Evolutionary conservation across 2,329 filamentous ascomycete species (phyloP), one percentile per base, ranked within the genome.

Genomic region (Penicillium sp.): DNA sequence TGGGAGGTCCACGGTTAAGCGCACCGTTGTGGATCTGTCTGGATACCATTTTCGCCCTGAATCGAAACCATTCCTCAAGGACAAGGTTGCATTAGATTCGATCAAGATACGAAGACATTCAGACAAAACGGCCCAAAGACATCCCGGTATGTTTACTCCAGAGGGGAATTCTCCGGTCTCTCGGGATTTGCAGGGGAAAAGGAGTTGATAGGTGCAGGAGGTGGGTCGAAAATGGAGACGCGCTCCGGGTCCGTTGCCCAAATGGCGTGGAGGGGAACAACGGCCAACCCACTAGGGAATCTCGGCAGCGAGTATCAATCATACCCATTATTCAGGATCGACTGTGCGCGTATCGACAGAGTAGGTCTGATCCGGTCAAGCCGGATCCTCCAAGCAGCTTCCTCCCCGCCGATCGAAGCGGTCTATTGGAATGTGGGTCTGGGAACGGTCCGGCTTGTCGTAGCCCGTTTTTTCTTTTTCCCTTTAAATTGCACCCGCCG

Each of bases 371-470:
- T 14, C 38, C 18, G 35, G 35, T 20, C 16, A 20, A 13, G 16
- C 35, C 35, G 35, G 18, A 38, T 13, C 35, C 18, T 38, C 25
- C 28, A 30, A 13, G 9, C 25, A 27, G 25, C 25, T 16, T 46
- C 43, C 50, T 53, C 48, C 57, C 46, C 57, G 53, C 49, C 54
- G 58, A 62, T 62, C 57, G 57, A 61, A 51, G 52, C 53, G 55
- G 60, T 56, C 55, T 61, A 54, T 50, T 39, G 55, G 58, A 28
- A 10, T 28, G 27, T 60, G 60, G 60, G 53, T 49, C 57, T 60
- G 50, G 51, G 50, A 63, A 61, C 60, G 58, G 60, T 58, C 60
- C 60, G 53, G 51, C 50, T 48, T 56, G 54, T 22, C 46, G 53
- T 48, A 42, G 42, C 36, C 54, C 48, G 28, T 48, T 50, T 48